Evolutionary conservation across 352 stramenopile genomes (phyloP).

Genomic region (Globisporangium echinulatum): DNA sequence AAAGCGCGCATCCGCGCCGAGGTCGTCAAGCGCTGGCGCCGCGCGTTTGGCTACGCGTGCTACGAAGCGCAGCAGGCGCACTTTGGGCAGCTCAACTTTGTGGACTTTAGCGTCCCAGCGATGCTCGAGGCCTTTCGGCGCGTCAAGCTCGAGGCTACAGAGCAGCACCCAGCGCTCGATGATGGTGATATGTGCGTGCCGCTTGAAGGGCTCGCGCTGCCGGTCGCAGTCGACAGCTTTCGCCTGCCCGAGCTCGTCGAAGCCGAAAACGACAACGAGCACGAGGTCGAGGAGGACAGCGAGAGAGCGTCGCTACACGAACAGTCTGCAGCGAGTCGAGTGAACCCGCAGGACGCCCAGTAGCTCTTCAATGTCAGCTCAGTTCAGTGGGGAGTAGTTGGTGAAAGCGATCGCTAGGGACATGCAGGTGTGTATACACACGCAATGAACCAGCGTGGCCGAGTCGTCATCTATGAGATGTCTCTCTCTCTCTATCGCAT

Average conservation of each 20-base stretch:
- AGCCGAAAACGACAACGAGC: constrained; percentile 7
- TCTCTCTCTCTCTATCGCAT: background rate
- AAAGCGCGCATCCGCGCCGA: constrained; percentile 31
- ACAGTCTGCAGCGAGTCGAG: background rate
- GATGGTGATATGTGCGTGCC: no score
- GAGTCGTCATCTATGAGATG: background rate
- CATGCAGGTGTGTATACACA: no score
- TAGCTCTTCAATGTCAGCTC: background rate
- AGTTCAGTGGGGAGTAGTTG: background rate
- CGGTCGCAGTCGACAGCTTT: constrained; percentile 2
- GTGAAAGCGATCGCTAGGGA: no score
- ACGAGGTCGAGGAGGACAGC: background rate
- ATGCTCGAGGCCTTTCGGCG: constrained; percentile 49
- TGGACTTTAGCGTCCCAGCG: constrained; percentile 35
- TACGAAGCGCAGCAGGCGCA: constrained; percentile 42
- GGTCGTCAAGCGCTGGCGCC: constrained; percentile 35
- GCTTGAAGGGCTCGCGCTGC: constrained; percentile 5
- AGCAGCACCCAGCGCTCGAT: no score
- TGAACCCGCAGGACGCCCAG: constrained; percentile 3
- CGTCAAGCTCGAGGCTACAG: constrained; percentile 15
- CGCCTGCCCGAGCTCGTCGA: constrained; percentile 24
- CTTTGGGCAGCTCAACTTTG: constrained; percentile 36
- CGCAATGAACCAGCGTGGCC: no score
- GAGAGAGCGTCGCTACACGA: background rate
- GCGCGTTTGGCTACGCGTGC: constrained; percentile 48